Evolutionary conservation across 2,329 filamentous ascomycete species (phyloP), one percentile per base, ranked within the genome.

Genomic region (Sarocladium brachiariae): DNA sequence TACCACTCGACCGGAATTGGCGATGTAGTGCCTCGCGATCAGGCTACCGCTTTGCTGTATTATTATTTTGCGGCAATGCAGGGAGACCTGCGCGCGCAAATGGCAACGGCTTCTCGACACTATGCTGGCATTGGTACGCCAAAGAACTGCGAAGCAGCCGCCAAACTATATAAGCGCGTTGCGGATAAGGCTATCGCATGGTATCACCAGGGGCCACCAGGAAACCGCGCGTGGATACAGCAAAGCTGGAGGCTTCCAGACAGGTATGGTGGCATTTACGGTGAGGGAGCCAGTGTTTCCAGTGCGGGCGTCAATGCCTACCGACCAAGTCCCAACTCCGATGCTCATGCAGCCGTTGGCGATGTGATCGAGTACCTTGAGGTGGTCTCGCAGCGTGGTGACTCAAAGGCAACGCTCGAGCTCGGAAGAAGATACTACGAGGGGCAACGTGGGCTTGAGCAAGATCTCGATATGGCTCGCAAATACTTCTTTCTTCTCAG

Each of bases 1-100:
- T 93, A 96, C 79, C 92, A 99, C 68, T 91, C 91, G 31, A 99
- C 93, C 0, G 93, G 93, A 0, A 77, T 99, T 52, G 91, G 89
- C 14, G 82, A 82, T 27, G 84, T 84, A 1, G 88, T 96, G 5
- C 80, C 87, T 63, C 80, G 81, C 38, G 87, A 99, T 60, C 93
- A 97, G 69, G 91, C 91, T 10, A 91, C 89, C 67, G 89, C 93
- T 3, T 75, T 97, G 59, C 74, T 97, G 35, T 97, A 96, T 67
- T 92, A 99, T 66, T 95, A 89, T 0, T 93, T 97, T 64, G 92
- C 93, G 0, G 93, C 93, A 1, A 77, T 90, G 56, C 81, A 81
- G 50, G 92, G 89, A 18, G 83, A 96, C 62, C 86, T 85, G 14
- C 80, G 84, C 51, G 92, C 92, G 5, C 86, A 97, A 68, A 97